phyloP scores from a whole-genome alignment of 179 eudicot species.

The Beta lomatogona region DNA sequence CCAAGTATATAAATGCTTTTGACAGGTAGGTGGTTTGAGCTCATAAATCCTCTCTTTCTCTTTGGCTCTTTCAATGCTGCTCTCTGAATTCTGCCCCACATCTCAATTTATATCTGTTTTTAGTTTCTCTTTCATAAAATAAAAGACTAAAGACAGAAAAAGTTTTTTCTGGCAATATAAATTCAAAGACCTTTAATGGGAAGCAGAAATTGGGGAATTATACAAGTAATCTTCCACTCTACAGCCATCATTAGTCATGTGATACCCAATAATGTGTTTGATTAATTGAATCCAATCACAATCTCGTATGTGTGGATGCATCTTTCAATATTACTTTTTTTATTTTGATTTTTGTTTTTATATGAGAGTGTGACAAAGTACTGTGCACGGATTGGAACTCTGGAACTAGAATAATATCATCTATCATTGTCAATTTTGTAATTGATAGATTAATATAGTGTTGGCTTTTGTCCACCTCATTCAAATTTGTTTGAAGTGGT shows the following conservation, averaged over 20 bases:
- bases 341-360: not conserved
- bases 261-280: conserved; percentile 18
- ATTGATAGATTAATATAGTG: not conserved
- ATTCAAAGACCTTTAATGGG: conserved; percentile 5
- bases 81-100: not conserved
- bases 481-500: not conserved
- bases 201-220: conserved; percentile 14
- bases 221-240: conserved; percentile 12
- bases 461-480: not conserved
- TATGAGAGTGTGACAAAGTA: conserved; percentile 4
- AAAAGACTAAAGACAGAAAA: too few species aligned
- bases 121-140: not conserved
- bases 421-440: not conserved
- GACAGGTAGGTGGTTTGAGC: conserved; percentile 32
- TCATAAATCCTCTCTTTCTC: conserved; percentile 18
- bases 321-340: not conserved
- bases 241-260: conserved; percentile 1
- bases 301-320: not conserved
- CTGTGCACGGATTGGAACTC: conserved; percentile 7
- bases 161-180: not conserved
- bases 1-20: conserved; percentile 23
- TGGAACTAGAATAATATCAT: not conserved
- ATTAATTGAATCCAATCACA: conserved; percentile 19
- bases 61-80: conserved; percentile 12
- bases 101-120: not conserved